These are phyloP conservation scores for Cyclostephanos invisitatus DNA, from an alignment of 108 stramenopile species.

Conservation along the genomic window DNA sequence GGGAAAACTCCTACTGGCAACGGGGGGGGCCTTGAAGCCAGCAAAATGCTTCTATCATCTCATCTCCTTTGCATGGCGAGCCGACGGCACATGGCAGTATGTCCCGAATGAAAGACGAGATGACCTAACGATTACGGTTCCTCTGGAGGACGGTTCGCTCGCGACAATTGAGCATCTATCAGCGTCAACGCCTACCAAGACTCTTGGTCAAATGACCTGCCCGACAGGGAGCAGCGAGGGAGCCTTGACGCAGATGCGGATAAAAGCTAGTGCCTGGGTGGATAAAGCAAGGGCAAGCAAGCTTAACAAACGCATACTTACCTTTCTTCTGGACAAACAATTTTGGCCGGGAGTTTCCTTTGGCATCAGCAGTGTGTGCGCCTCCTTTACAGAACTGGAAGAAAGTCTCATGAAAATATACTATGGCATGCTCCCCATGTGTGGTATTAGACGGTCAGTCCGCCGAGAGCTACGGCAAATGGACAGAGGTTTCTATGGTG, in stretches of 20 bases:
- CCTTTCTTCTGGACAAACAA: neutral
- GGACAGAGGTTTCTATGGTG: constrained; percentile 12
- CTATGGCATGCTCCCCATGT: neutral
- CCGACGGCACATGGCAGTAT: neutral
- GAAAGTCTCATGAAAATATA: neutral
- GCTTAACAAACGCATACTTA: neutral
- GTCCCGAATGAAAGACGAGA: neutral
- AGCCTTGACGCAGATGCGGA: neutral
- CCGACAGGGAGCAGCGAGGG: neutral
- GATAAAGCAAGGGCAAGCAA: neutral
- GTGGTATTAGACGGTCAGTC: neutral
- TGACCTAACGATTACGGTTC: neutral
- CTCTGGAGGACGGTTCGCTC: neutral
- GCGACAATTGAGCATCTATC: neutral
- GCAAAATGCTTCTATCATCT: too few relatives aligned
- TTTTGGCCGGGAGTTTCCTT: too few relatives aligned
- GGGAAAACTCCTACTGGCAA: too few relatives aligned
- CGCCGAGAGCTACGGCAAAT: neutral
- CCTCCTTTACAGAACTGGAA: neutral
- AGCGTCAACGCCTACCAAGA: neutral
- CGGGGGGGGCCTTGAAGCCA: too few relatives aligned
- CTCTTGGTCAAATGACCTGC: neutral
- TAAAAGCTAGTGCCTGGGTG: neutral
- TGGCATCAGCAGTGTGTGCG: neutral
- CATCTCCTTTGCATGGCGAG: too few relatives aligned